Base-by-base conservation (phyloP, 1,284 basidiomycete species). In the Neonothopanus nambi region DNA sequence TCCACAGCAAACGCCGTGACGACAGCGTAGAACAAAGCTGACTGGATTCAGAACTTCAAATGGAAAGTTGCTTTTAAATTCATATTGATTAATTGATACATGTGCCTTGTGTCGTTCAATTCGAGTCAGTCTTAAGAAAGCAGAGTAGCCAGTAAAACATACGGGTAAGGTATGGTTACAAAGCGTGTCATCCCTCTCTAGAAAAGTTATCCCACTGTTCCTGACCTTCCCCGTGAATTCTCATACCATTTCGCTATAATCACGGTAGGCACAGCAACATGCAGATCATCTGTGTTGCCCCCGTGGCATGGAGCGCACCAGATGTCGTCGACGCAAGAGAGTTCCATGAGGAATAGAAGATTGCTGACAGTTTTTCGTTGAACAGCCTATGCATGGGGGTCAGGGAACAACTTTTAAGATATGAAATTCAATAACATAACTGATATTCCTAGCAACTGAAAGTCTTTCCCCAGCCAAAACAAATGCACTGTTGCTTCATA, bases 401-500 rank as follows among this genome's bases (percentile, higher is more conserved):
- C n/a, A 40, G 43, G n/a, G 40, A 26, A 13, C 40, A 18, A n/a
- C n/a, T n/a, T n/a, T n/a, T n/a, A n/a, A n/a, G n/a, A 21, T 21
- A 13, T n/a, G 20, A 30, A 28, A 17, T 37, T 28, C 37, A 44
- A 44, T 28, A 52, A 44, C 39, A 38, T 6, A n/a, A 78, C 90
- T 66, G 65, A 93, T 93, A 92, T 90, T 64, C 94, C 94, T 18
- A 97, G 76, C 3, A 95, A 70, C 65, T 93, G 90, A 63, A 93
- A 95, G 3, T 92, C 93, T 65, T 85, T 89, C 12, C 89, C 90
- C 0, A 93, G 93, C 85, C 89, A 93, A 63, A 87, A 86, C 65
- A 96, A 89, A 68, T 96, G 93, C 1, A 96, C 91, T 0, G 92
- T 88, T 11, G 91, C 92, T 24, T 88, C 94, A 66, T 87, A 95